phyloP scores from a whole-genome alignment of 305 asterid species.

The Fraxinus nigra region DNA sequence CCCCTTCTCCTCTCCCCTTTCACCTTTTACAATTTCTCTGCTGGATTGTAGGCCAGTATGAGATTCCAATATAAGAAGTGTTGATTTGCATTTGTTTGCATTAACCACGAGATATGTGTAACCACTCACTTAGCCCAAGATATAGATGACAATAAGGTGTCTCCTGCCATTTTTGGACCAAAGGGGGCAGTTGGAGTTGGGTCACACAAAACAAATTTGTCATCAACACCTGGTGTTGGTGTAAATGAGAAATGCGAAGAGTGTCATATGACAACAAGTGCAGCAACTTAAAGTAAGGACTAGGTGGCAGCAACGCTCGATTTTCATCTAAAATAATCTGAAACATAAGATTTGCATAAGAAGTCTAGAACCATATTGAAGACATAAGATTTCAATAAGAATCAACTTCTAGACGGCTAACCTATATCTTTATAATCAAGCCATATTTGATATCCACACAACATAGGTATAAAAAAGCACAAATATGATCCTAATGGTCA shows the following conservation, averaged over 20 bases:
- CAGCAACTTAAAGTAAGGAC: background rate
- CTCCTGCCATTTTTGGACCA: slow-evolving; percentile 3
- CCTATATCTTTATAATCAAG: background rate
- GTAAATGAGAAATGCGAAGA: background rate
- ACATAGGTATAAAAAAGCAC: background rate
- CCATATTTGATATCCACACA: background rate
- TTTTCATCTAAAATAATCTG: background rate
- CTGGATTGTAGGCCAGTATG: background rate
- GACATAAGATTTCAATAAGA: background rate
- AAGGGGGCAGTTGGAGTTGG: background rate
- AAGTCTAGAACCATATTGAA: background rate
- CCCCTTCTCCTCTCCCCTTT: background rate
- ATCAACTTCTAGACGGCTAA: background rate
- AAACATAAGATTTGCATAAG: background rate
- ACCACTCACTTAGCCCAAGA: background rate
- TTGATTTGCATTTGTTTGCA: background rate
- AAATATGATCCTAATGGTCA: slow-evolving; percentile 24
- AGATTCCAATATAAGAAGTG: background rate
- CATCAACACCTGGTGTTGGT: background rate
- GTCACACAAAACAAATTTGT: background rate
- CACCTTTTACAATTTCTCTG: background rate
- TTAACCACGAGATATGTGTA: background rate
- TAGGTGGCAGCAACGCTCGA: background rate
- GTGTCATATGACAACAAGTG: background rate
- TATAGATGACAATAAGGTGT: background rate